phyloP scores from a whole-genome alignment of 1,284 basidiomycete species.

The Mycosarcoma maydis region DNA sequence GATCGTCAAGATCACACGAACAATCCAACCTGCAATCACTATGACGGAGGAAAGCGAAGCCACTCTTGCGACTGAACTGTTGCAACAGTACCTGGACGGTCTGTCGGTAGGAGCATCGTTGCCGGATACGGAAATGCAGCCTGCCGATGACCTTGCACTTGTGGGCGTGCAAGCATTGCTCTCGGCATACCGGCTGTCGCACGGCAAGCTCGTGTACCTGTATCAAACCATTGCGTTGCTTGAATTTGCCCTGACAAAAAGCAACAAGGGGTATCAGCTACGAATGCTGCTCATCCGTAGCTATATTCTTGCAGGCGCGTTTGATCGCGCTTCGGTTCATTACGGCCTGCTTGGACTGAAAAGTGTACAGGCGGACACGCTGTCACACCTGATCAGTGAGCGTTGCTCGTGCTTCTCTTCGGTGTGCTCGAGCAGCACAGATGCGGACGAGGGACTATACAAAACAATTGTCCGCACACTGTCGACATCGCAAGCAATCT shows the following conservation, averaged over 20 bases:
- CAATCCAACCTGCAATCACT: conserved; percentile 8
- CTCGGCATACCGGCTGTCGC: conserved; percentile 67
- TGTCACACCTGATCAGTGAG: conserved; percentile 38
- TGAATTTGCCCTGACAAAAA: conserved; percentile 31
- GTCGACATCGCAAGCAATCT: conserved; percentile 37
- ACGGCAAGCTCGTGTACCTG: conserved; percentile 9
- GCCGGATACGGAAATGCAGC: conserved; percentile 81
- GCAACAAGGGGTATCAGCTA: conserved; percentile 54
- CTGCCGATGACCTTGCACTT: conserved; percentile 83
- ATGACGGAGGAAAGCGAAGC: conserved; percentile 23
- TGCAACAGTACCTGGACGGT: conserved; percentile 71
- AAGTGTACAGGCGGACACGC: conserved; percentile 47
- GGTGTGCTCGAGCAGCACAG: not conserved
- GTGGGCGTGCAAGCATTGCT: conserved; percentile 78
- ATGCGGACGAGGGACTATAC: conserved; percentile 24
- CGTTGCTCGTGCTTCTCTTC: conserved; percentile 16
- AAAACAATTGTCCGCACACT: conserved; percentile 18
- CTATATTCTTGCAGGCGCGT: conserved; percentile 35
- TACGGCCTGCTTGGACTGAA: conserved; percentile 46
- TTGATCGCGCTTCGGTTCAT: conserved; percentile 37
- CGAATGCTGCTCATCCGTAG: conserved; percentile 50
- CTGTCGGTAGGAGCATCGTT: conserved; percentile 75
- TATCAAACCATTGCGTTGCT: conserved; percentile 34
- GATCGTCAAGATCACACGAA: conserved; percentile 40
- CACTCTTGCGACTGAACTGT: not conserved